Evolutionary conservation across 2,329 filamentous ascomycete genomes (phyloP).

Genomic region (Bretziella fagacearum): DNA sequence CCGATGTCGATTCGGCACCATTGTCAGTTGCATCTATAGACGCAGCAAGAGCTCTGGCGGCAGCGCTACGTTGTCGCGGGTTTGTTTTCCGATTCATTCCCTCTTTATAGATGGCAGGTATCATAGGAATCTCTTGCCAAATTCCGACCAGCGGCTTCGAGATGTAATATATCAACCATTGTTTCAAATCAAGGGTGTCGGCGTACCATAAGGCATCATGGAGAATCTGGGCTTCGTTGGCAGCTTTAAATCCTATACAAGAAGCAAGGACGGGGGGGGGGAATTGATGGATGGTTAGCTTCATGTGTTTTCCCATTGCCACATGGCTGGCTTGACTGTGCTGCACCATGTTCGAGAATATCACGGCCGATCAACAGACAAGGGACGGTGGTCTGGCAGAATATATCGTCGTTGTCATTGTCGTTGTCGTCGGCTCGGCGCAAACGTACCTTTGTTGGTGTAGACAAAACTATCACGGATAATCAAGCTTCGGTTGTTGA

Average conservation of each 20-base stretch:
- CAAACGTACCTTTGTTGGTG: slow-evolving; percentile 71
- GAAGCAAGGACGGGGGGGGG: neutral
- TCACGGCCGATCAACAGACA: too few relatives aligned
- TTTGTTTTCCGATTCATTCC: slow-evolving; percentile 24
- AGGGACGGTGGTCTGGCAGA: too few relatives aligned
- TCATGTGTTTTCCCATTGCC: neutral
- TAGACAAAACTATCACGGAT: slow-evolving; percentile 87
- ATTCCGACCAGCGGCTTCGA: slow-evolving; percentile 71
- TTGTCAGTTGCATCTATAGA: slow-evolving; percentile 17
- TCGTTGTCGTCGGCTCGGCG: too few relatives aligned
- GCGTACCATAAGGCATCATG: slow-evolving; percentile 77
- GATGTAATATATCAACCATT: slow-evolving; percentile 96
- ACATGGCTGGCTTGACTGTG: too few relatives aligned
- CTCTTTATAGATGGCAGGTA: slow-evolving; percentile 43
- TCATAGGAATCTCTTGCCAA: slow-evolving; percentile 59
- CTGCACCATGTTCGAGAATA: too few relatives aligned
- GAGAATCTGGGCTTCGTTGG: slow-evolving; percentile 77
- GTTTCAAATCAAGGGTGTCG: slow-evolving; percentile 71
- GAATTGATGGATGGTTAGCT: neutral
- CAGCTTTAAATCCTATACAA: slow-evolving; percentile 65
- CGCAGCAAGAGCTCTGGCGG: slow-evolving; percentile 3
- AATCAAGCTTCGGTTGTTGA: slow-evolving; percentile 84
- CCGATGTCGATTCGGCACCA: slow-evolving; percentile 20
- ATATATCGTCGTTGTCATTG: too few relatives aligned
- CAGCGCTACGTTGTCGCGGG: slow-evolving; percentile 17